Evolutionary conservation across 2,329 filamentous ascomycete genomes (phyloP), one percentile per base, ranked within the genome.

Genomic region (Microascus cirrosus): DNA sequence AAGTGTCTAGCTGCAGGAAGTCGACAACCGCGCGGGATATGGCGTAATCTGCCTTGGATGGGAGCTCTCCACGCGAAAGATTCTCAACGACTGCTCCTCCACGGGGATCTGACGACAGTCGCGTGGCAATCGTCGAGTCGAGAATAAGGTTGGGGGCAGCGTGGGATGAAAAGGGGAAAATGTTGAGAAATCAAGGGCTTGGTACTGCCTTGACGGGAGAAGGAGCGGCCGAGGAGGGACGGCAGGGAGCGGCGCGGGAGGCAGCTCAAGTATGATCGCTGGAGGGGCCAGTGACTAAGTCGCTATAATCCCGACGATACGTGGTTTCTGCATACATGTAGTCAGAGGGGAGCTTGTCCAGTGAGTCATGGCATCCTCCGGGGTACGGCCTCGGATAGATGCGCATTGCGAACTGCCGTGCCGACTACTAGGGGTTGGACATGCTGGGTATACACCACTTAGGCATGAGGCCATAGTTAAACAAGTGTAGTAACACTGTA

Each of bases 11-110:
- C 28, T 53, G 25, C 51, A 53, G 51, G 51, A 53, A 53, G 24
- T 53, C 51, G 51, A 53, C 51, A 53, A 53, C 51, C 24, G 13
- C 51, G 28, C 51, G 24, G 24, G 51, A 53, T 53, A 53, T 53
- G 51, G 51, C 51, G 51, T 53, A 53, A 53, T 53, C 51, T 18
- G 51, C 55, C 42, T 45, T 25, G 54, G 55, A 35, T 32, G 25
- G 45, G 55, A 51, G 22, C 22, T 25, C 51, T 34, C 50, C 42
- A 51, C 32, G 39, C n/a, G n/a, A 36, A n/a, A 45, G n/a, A 7
- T 18, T 15, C 3, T 45, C 39, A n/a, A 13, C 36, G 36, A 7
- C 39, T 6, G n/a, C 8, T 18, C 39, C 39, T n/a, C 15, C 15
- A 7, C 39, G 15, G 39, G 15, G 36, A 42, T n/a, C 13, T 45